Evolutionary conservation across 164 flowering plant species (phyloP).

Genomic region (Warburgia ugandensis): DNA sequence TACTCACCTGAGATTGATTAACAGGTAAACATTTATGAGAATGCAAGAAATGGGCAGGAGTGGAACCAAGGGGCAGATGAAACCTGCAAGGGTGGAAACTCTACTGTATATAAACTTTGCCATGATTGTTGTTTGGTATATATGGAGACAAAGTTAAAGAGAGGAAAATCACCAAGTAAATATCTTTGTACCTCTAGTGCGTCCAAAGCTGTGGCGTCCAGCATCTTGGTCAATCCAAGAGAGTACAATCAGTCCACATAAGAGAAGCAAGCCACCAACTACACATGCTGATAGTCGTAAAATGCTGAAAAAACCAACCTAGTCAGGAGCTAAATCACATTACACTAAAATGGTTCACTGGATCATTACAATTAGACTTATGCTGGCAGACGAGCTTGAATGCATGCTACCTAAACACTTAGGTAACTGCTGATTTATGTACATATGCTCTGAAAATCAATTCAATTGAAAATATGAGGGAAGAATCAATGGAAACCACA

Average conservation of each 20-base stretch:
- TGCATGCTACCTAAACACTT: no score
- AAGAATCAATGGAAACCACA: no score
- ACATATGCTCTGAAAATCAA: no score
- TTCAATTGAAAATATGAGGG: no score
- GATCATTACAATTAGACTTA: no score
- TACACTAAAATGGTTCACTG: no score
- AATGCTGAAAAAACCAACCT: slow-evolving; percentile 26
- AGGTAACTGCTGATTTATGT: no score
- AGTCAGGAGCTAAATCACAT: background rate
- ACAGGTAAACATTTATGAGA: slow-evolving; percentile 75
- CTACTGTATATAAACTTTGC: no score
- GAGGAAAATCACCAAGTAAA: no score
- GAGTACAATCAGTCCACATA: slow-evolving; percentile 59
- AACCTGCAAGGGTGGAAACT: slow-evolving; percentile 60
- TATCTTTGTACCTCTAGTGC: slow-evolving; percentile 94
- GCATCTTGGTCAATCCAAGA: slow-evolving; percentile 86
- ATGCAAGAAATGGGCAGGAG: slow-evolving; percentile 75
- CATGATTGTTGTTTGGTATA: no score
- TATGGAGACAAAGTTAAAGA: no score
- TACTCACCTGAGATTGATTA: slow-evolving; percentile 85
- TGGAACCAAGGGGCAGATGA: slow-evolving; percentile 90
- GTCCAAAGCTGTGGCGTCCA: slow-evolving; percentile 91
- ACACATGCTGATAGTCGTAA: slow-evolving; percentile 47
- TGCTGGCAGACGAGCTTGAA: no score
- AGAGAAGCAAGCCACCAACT: slow-evolving; percentile 61